Evolutionary conservation across 257 asterid genomes (phyloP), one percentile per base, ranked within the genome.

Genomic region (Solanum corneliomulleri): DNA sequence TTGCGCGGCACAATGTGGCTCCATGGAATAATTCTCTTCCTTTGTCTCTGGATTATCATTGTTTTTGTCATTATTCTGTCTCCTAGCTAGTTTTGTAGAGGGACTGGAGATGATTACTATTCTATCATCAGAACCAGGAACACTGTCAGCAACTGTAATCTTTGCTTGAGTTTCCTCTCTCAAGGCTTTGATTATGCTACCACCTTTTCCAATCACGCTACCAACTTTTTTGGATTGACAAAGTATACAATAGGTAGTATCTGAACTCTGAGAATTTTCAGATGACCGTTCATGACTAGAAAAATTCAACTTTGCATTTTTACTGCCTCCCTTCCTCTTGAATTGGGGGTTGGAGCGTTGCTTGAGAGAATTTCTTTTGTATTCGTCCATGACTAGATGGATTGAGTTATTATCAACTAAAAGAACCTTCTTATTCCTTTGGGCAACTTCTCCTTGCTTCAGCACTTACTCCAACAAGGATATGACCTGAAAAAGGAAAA

Each of bases 81-180:
- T 86, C 86, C 88, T 92, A 66, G 93, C 91, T 78, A 69, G 84
- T 91, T 93, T 91, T 69, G 90, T 88, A 71, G 96, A 94, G 80
- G 97, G 94, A 90, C 97, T 94, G 82, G 75, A 71, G 71, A 95
- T 89, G 29, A 89, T 88, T 91, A 94, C 92, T 85, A 94, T 92
- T 91, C 98, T 94, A 87, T 93, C 95, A 44, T 95, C 96, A n/a
- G 93, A 92, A 49, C 98, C 98, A 75, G 95, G 93, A 89, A 92
- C 89, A 91, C 94, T 85, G 82, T 94, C 97, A 37, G 95, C 87
- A 91, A 95, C 94, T 42, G 95, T 92, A 85, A 95, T 95, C 90
- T 90, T 95, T 15, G 98, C 98, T 92, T 90, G 94, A 88, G 96
- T 94, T 90, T 93, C 96, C 90, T 93, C 98, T 91, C 98, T 93